Conservation (phyloP, 257 asterid genomes). For the Ehretia macrophylla region DNA sequence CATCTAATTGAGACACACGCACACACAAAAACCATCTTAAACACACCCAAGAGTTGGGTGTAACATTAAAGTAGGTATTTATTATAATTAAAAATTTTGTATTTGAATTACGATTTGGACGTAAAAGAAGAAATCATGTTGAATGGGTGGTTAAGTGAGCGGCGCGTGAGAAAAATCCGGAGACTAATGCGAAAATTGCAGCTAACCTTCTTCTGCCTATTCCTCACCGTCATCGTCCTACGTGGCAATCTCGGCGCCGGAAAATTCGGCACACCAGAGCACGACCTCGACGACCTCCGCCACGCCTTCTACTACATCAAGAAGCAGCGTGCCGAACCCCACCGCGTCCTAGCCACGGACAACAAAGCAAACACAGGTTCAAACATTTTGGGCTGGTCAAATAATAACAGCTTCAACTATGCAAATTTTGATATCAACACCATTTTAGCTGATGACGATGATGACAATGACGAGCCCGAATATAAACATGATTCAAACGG, state of each 20-base stretch:
- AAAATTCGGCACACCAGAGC: slow-evolving; percentile 81
- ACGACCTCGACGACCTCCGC: slow-evolving; percentile 77
- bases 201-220: slow-evolving; percentile 67
- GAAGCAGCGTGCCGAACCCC: slow-evolving; percentile 65
- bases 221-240: slow-evolving; percentile 64
- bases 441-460: slow-evolving; percentile 59
- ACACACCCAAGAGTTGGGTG: too few relatives aligned
- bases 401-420: too few relatives aligned
- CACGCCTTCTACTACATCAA: slow-evolving; percentile 67
- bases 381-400: too few relatives aligned
- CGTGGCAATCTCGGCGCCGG: slow-evolving; percentile 84
- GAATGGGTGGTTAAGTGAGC: slow-evolving; percentile 55
- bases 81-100: too few relatives aligned
- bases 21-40: too few relatives aligned
- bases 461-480: slow-evolving; percentile 47
- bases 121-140: too few relatives aligned
- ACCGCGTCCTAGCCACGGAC: slow-evolving; percentile 57
- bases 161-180: slow-evolving; percentile 51
- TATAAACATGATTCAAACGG: slow-evolving; percentile 42
- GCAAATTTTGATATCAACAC: slow-evolving; percentile 51
- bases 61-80: too few relatives aligned
- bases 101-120: too few relatives aligned
- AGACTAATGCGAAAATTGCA: slow-evolving; percentile 52
- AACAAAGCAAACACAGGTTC: too few relatives aligned
- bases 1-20: too few relatives aligned